Evolutionary conservation across 2,329 filamentous ascomycete species (phyloP).

Genomic region (Cadophora sp.): DNA sequence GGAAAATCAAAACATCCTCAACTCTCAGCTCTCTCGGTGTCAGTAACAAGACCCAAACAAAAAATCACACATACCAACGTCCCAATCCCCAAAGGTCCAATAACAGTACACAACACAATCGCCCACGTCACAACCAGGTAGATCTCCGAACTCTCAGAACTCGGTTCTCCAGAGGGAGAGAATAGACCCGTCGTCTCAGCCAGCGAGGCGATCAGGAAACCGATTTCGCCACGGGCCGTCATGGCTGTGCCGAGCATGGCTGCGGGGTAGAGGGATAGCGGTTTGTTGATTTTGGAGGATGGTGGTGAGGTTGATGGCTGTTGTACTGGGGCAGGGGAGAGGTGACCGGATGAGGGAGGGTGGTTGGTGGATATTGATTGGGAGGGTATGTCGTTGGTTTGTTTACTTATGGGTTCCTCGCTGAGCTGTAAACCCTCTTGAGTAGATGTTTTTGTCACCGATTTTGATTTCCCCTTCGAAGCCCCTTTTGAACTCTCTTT

Average conservation of each 20-base stretch:
- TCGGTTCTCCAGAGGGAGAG: slow-evolving; percentile 14
- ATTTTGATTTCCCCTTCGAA: background rate
- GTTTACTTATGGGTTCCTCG: background rate
- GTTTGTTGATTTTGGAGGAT: slow-evolving; percentile 50
- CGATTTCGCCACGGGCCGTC: slow-evolving; percentile 81
- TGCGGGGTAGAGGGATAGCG: slow-evolving; percentile 70
- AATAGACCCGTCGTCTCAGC: slow-evolving; percentile 59
- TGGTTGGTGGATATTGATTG: background rate
- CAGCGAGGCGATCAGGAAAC: slow-evolving; percentile 75
- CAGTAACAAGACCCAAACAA: too few relatives aligned
- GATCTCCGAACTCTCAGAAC: slow-evolving; percentile 44
- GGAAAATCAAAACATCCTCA: too few relatives aligned
- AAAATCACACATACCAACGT: slow-evolving; percentile 53
- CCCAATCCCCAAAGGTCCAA: slow-evolving; percentile 58
- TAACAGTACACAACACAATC: slow-evolving; percentile 60
- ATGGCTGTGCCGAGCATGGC: slow-evolving; percentile 59
- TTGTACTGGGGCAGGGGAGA: background rate
- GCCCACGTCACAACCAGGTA: slow-evolving; percentile 63
- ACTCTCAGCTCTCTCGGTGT: too few relatives aligned
- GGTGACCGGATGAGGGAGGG: background rate
- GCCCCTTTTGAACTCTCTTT: background rate
- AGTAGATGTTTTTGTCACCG: background rate
- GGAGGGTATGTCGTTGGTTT: background rate
- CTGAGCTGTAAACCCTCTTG: background rate
- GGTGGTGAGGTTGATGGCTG: background rate